Evolutionary conservation across 2,329 filamentous ascomycete species (phyloP).

Genomic region (Botryotinia calthae): DNA sequence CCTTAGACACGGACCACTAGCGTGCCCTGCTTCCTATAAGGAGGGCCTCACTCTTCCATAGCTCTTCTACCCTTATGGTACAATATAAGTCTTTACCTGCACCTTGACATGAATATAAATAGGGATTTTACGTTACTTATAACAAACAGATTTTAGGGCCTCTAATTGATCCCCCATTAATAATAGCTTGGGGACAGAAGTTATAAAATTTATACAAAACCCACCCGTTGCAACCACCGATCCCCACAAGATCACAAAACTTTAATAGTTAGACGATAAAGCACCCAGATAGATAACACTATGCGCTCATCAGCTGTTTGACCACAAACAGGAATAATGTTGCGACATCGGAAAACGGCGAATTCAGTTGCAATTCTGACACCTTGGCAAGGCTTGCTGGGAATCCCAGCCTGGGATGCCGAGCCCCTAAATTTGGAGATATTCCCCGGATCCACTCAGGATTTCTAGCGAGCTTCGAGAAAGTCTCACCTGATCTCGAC

Average conservation of each 20-base stretch:
- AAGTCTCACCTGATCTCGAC: conserved; percentile 11
- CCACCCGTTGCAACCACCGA: too few species aligned
- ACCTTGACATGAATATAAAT: too few species aligned
- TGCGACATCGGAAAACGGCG: background rate
- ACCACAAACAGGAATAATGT: background rate
- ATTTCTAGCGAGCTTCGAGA: conserved; percentile 21
- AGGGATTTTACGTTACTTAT: too few species aligned
- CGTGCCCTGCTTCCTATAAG: too few species aligned
- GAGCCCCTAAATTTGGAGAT: background rate
- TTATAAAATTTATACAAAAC: too few species aligned
- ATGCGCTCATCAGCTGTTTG: background rate
- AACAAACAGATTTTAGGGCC: too few species aligned
- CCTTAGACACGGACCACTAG: too few species aligned
- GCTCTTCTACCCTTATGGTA: too few species aligned
- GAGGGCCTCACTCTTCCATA: too few species aligned
- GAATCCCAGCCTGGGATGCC: background rate
- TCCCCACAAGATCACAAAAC: background rate
- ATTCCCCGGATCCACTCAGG: background rate
- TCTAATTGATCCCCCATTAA: too few species aligned
- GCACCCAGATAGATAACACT: background rate
- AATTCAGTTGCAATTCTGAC: background rate
- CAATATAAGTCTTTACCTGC: too few species aligned
- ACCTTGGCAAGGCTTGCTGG: conserved; percentile 1
- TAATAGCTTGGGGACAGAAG: too few species aligned
- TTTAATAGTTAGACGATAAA: background rate